Conservation (phyloP, 148 eudicot genomes). For the Vaccinium darrowii region DNA sequence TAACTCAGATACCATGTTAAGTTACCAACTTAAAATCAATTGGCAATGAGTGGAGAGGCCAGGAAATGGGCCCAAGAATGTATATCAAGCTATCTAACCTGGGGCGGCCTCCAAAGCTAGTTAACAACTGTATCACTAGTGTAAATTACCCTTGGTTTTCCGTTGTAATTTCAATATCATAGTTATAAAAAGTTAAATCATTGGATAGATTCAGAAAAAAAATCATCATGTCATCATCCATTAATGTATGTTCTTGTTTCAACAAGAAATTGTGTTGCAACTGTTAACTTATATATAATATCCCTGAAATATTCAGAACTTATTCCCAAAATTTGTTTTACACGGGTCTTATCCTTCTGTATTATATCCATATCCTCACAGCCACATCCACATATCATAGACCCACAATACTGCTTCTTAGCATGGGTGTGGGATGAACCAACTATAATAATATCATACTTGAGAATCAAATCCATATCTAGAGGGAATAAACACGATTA, state of each 20-base stretch:
- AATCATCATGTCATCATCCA: not conserved
- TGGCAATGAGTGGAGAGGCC: too few species aligned
- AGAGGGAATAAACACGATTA: too few species aligned
- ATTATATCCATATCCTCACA: not conserved
- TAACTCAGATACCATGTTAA: too few species aligned
- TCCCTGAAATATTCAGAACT: not conserved
- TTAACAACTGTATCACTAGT: not conserved
- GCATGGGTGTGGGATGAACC: not conserved
- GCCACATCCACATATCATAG: not conserved
- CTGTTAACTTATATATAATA: not conserved
- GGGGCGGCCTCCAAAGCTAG: too few species aligned
- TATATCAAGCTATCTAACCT: too few species aligned
- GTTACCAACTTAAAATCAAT: too few species aligned
- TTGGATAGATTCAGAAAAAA: not conserved
- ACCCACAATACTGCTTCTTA: slow-evolving; percentile 1
- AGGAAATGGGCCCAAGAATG: too few species aligned
- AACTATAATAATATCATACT: not conserved
- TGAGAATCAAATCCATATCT: not conserved
- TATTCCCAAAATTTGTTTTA: not conserved
- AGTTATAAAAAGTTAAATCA: not conserved
- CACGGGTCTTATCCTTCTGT: not conserved
- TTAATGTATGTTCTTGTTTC: not conserved
- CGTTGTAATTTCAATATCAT: not conserved
- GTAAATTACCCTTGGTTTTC: not conserved
- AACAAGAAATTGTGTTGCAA: not conserved